phyloP scores from a whole-genome alignment of 164 flowering plant species.

The grape (Vitis vinifera) region DNA sequence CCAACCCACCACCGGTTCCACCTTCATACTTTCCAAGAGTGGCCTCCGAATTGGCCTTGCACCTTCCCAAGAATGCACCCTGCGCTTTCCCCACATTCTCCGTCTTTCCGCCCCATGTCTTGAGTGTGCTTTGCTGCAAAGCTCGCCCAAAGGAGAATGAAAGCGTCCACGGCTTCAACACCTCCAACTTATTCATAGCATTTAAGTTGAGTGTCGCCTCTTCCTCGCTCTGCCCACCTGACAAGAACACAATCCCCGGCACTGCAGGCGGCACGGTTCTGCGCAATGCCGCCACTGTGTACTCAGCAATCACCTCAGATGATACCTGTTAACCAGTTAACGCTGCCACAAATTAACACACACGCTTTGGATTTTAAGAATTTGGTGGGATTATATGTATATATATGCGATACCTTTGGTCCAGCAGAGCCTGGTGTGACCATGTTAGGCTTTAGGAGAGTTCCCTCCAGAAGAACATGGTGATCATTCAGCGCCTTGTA shows the following conservation, averaged over 20 bases:
- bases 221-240: slow-evolving; percentile 89
- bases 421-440: slow-evolving; percentile 81
- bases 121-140: slow-evolving; percentile 75
- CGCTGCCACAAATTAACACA: not conserved
- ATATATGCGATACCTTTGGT: slow-evolving; percentile 55
- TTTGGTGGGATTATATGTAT: no score
- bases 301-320: slow-evolving; percentile 70
- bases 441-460: slow-evolving; percentile 86
- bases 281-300: slow-evolving; percentile 70
- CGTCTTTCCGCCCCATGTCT: slow-evolving; percentile 80
- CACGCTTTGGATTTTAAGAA: no score
- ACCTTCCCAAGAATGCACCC: slow-evolving; percentile 56
- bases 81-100: slow-evolving; percentile 71
- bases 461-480: slow-evolving; percentile 83
- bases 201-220: slow-evolving; percentile 74
- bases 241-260: slow-evolving; percentile 78
- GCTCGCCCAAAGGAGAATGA: slow-evolving; percentile 90
- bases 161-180: slow-evolving; percentile 83
- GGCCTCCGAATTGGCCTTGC: slow-evolving; percentile 82
- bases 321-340: slow-evolving; percentile 36
- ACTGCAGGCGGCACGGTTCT: slow-evolving; percentile 85
- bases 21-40: slow-evolving; percentile 72
- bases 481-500: slow-evolving; percentile 87
- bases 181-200: slow-evolving; percentile 77
- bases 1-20: slow-evolving; percentile 47